Evolutionary conservation across 108 stramenopile species (phyloP).

Genomic region (Nitzschia inconspicua): DNA sequence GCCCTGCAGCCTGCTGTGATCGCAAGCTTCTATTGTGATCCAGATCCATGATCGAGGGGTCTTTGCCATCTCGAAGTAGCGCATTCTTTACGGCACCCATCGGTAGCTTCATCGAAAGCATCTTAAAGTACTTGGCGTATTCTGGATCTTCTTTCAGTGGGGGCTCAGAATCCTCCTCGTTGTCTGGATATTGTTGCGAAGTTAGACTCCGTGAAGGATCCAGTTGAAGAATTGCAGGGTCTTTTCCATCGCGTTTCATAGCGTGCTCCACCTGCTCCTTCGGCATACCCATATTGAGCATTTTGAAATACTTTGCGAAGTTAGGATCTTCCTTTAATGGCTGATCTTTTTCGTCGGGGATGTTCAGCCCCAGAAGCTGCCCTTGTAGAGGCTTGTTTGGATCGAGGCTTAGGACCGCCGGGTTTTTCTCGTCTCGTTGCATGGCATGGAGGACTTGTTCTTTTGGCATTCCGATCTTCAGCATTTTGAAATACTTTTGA

Average conservation of each 20-base stretch:
- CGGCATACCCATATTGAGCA: slow-evolving; percentile 71
- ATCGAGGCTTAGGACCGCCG: slow-evolving; percentile 54
- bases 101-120: slow-evolving; percentile 69
- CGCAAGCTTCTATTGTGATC: slow-evolving; percentile 49
- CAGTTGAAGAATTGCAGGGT: slow-evolving; percentile 70
- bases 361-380: slow-evolving; percentile 20
- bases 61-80: slow-evolving; percentile 48
- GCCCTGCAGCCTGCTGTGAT: slow-evolving; percentile 25
- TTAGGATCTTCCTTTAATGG: slow-evolving; percentile 74
- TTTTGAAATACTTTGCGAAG: slow-evolving; percentile 78
- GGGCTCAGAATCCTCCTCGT: slow-evolving; percentile 24
- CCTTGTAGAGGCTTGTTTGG: slow-evolving; percentile 50
- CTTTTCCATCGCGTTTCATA: slow-evolving; percentile 62
- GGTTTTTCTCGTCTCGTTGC: slow-evolving; percentile 64
- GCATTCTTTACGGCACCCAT: slow-evolving; percentile 61
- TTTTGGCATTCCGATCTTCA: slow-evolving; percentile 66
- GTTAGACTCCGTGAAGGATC: slow-evolving; percentile 61
- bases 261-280: slow-evolving; percentile 71
- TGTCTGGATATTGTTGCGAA: slow-evolving; percentile 28
- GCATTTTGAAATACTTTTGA: slow-evolving; percentile 80
- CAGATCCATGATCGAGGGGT: slow-evolving; percentile 54
- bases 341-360: slow-evolving; percentile 30
- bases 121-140: slow-evolving; percentile 76
- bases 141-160: slow-evolving; percentile 76
- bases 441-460: slow-evolving; percentile 73